Base-by-base conservation (phyloP, 2,329 filamentous ascomycete species). In the Colletotrichum costaricense region DNA sequence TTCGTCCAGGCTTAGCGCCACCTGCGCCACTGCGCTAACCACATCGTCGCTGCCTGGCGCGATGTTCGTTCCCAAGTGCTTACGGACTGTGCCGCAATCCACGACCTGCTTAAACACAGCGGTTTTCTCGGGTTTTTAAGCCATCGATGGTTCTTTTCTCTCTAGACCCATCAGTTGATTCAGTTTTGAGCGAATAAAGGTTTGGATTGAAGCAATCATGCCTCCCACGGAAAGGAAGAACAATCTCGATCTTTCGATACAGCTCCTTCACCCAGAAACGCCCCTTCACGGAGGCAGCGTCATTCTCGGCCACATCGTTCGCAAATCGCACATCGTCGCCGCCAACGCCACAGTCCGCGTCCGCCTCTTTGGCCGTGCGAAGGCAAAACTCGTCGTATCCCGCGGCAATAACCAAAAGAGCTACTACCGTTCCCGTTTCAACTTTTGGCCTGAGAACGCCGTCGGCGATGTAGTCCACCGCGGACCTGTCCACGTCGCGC, bases 401-500 rank as follows among this genome's bases (percentile, higher is more conserved):
- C 69, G 63, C 9, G 69, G 76, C 56, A 62, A 76, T 35, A 64
- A 66, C 16, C 49, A 33, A 19, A 74, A 38, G 5, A 67, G 63
- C 56, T 58, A 68, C 59, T 78, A 79, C 35, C 76, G 79, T 7
- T 73, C 74, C 4, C 76, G 77, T 22, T 78, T 79, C 76, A 75
- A 75, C 59, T 72, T 82, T 12, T 77, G 81, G 54, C 58, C 68
- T n/a, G 42, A 64, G 2, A 54, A 24, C 2, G 66, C 69, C 12
- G 73, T 74, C 5, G 19, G 77, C 14, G 69, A 59, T 6, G 64
- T 75, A 5, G 38, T 79, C 3, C 76, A 76, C 55, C 38, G 74
- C 1, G 81, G 80, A 0, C 80, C 80, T 0, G 7, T 81, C 3
- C 77, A 81, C 22, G 76, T 78, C n/a, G 60, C 38, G 16, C 66